Base-by-base conservation (phyloP, 2,329 filamentous ascomycete genomes). In the Allantophomopsis lycopodina region DNA sequence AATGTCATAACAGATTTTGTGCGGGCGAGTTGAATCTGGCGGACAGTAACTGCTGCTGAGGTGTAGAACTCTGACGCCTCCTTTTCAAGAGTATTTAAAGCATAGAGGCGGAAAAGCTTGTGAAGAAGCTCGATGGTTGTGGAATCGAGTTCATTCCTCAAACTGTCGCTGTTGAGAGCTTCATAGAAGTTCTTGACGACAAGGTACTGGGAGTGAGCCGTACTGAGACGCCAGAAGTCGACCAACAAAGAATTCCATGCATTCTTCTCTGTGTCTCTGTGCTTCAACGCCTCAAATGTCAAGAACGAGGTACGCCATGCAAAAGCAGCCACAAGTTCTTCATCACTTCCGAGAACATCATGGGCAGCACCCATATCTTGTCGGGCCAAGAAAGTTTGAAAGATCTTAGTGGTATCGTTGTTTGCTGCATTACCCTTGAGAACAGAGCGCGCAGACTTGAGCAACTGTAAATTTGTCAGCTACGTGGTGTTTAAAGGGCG, bases 181-280 rank as follows among this genome's bases (percentile, higher is more conserved):
- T 76, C 66, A 60, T 91, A 84, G 63, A 86, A 87, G 64, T 78
- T 83, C 67, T 83, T 85, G 46, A 86, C 80, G 0, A 86, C 71
- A 48, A 85, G 69, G 58, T 85, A 86, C 58, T 87, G 80, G 0
- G 78, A 80, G 55, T 83, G 80, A 0, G 82, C 81, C 5, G 80
- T 84, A 42, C 71, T 78, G 5, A 87, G 71, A 34, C 79, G 76
- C 71, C 79, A 84, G 61, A 87, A 86, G 60, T 86, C 79, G 12
- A 86, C 76, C 13, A 87, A 69, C 7, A 87, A 67, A 44, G 74
- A 79, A 62, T 86, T 87, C 82, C 80, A 87, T 0, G 79, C 71
- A 51, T 76, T 73, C 66, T 84, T 84, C 56, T 85, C 77, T 45
- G 74, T 72, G 51, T 86, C 82, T 36, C 81, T 70, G 60, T 83